Conservation (phyloP, 2,329 filamentous ascomycete species). For the Lojkania enalia region DNA sequence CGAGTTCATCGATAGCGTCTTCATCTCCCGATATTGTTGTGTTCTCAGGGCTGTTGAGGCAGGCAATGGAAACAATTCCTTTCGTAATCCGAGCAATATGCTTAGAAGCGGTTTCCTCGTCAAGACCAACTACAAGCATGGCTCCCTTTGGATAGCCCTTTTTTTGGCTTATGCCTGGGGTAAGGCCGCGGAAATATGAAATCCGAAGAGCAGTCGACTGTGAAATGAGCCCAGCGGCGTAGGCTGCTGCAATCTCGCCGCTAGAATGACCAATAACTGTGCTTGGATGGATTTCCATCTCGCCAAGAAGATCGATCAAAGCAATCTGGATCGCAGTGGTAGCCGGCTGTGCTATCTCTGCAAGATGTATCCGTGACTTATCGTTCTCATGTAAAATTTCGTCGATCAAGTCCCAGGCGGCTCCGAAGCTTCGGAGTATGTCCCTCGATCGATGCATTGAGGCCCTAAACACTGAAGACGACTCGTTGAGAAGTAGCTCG, state of each 20-base stretch:
- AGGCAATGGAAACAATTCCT: slow-evolving; percentile 9
- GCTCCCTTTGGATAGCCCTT: slow-evolving; percentile 13
- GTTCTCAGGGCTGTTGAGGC: slow-evolving; percentile 41
- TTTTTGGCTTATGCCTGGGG: background rate
- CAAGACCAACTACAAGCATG: slow-evolving; percentile 32
- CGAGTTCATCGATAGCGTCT: slow-evolving; percentile 37
- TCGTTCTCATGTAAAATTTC: slow-evolving; percentile 31
- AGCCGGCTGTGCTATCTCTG: slow-evolving; percentile 3
- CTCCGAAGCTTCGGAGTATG: slow-evolving; percentile 4
- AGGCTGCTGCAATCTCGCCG: slow-evolving; percentile 25
- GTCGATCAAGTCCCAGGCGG: slow-evolving; percentile 8
- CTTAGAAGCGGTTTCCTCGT: slow-evolving; percentile 1
- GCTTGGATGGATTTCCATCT: slow-evolving; percentile 10
- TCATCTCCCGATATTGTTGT: slow-evolving; percentile 50
- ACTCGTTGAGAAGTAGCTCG: slow-evolving; percentile 2
- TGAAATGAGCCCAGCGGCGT: slow-evolving; percentile 2
- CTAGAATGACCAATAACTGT: slow-evolving; percentile 19
- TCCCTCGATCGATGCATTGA: background rate
- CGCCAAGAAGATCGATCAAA: slow-evolving; percentile 16
- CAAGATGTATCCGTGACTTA: slow-evolving; percentile 13
- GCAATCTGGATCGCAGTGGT: slow-evolving; percentile 23
- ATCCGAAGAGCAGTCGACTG: background rate
- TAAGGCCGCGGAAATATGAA: slow-evolving; percentile 6
- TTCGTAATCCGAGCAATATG: background rate
- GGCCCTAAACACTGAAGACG: background rate